Percentiles rank a stretch among this genome's conserved stretches.
phyloP scores from a whole-genome alignment of 2,329 filamentous ascomycete genomes.

The Trichoderma harzianum region DNA sequence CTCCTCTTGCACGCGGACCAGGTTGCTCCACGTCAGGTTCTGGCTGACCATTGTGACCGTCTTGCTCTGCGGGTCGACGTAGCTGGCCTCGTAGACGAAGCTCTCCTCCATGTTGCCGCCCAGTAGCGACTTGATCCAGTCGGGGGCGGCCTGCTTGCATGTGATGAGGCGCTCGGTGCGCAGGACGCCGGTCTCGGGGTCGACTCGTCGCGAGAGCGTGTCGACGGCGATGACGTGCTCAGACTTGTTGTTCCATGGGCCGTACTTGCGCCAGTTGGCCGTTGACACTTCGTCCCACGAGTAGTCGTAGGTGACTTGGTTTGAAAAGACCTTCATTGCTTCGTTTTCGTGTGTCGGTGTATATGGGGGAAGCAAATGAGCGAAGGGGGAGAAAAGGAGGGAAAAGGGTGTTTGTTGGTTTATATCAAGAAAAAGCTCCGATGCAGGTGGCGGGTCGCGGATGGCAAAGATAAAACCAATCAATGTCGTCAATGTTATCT shows the following conservation, averaged over 20 bases:
- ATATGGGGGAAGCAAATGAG: background rate
- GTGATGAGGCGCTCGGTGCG: slow-evolving; percentile 61
- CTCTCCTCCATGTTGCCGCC: slow-evolving; percentile 71
- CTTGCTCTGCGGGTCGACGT: slow-evolving; percentile 78
- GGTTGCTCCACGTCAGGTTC: slow-evolving; percentile 89
- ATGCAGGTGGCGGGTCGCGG: slow-evolving; percentile 17
- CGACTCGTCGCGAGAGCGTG: slow-evolving; percentile 70
- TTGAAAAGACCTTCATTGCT: slow-evolving; percentile 93
- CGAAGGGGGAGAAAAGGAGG: background rate
- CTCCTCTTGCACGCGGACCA: slow-evolving; percentile 89
- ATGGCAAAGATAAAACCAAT: slow-evolving; percentile 17
- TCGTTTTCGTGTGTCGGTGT: background rate
- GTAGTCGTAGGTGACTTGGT: slow-evolving; percentile 87
- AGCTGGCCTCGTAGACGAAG: slow-evolving; percentile 92
- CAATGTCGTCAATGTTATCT: slow-evolving; percentile 14
- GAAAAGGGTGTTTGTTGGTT: background rate
- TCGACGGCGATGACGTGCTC: slow-evolving; percentile 95
- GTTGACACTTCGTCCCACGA: slow-evolving; percentile 98
- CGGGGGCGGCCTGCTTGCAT: slow-evolving; percentile 62
- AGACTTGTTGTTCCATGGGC: slow-evolving; percentile 98
- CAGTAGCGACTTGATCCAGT: slow-evolving; percentile 77
- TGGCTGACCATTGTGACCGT: slow-evolving; percentile 96
- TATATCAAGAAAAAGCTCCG: slow-evolving; percentile 17
- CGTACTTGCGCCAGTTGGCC: slow-evolving; percentile 98
- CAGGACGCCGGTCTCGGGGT: slow-evolving; percentile 56